Conservation (phyloP, 1,139 yeast genomes). For the Taphrina flavorubra region DNA sequence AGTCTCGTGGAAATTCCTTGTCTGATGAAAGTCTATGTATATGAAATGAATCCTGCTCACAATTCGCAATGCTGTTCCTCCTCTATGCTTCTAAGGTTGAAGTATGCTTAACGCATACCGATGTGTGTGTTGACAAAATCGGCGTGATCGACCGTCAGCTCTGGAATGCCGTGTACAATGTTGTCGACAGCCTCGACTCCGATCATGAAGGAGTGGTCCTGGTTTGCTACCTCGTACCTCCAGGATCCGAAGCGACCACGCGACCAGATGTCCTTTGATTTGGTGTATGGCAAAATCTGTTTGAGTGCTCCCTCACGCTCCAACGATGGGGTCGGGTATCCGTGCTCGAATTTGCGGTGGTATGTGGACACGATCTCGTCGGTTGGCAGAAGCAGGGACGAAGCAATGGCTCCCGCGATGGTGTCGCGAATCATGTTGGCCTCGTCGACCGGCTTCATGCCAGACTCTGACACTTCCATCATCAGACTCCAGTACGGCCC, state of each 20-base stretch:
- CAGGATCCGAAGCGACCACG: conserved; percentile 45
- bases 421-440: conserved; percentile 42
- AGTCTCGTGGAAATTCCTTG: too few species aligned
- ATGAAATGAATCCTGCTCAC: conserved; percentile 17
- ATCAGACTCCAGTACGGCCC: conserved; percentile 45
- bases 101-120: conserved; percentile 20
- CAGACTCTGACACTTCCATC: conserved; percentile 45
- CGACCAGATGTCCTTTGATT: conserved; percentile 40
- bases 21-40: background rate
- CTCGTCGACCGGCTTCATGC: conserved; percentile 43
- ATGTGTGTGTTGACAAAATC: conserved; percentile 43
- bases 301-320: conserved; percentile 44
- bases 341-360: conserved; percentile 44
- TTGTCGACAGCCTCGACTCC: conserved; percentile 45
- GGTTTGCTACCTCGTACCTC: conserved; percentile 45
- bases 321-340: conserved; percentile 44
- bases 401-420: conserved; percentile 43
- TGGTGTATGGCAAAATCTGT: conserved; percentile 38
- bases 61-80: background rate
- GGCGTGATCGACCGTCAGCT: conserved; percentile 42
- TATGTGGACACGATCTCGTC: conserved; percentile 45
- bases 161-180: conserved; percentile 43
- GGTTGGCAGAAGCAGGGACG: conserved; percentile 40
- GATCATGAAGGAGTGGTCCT: conserved; percentile 44
- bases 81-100: background rate